A percentile compares a stretch with the other conserved stretches of the same genome.
Evolutionary conservation across 345 rosid genomes (phyloP).

Genomic region (Acer yangbiense): DNA sequence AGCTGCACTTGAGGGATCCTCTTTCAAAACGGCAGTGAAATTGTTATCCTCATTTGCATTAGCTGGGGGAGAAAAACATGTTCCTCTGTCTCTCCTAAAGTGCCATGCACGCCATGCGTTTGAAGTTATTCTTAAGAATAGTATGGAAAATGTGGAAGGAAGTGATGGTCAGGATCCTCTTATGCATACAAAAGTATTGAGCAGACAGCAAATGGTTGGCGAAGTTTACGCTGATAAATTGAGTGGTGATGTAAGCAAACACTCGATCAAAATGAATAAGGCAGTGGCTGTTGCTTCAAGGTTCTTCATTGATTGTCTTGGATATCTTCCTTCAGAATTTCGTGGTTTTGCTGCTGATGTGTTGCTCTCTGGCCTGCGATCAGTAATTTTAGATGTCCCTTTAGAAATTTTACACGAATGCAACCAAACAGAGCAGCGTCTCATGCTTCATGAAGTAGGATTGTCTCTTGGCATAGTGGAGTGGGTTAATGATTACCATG

Average conservation of each 20-base stretch:
- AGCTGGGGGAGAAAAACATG: slow-evolving; percentile 64
- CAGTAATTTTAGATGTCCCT: slow-evolving; percentile 64
- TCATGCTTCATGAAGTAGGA: slow-evolving; percentile 87
- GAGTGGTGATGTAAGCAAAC: slow-evolving; percentile 27
- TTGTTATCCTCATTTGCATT: slow-evolving; percentile 65
- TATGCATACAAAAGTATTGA: slow-evolving; percentile 20
- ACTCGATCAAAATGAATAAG: slow-evolving; percentile 29
- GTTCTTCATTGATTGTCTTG: slow-evolving; percentile 77
- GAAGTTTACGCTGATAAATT: slow-evolving; percentile 26
- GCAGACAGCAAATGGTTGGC: slow-evolving; percentile 16
- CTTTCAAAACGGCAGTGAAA: slow-evolving; percentile 71
- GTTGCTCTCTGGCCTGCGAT: slow-evolving; percentile 68
- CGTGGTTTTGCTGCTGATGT: slow-evolving; percentile 73
- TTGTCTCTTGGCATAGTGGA: slow-evolving; percentile 68
- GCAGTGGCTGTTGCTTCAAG: slow-evolving; percentile 55
- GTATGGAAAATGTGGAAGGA: slow-evolving; percentile 22
- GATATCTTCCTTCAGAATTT: slow-evolving; percentile 78
- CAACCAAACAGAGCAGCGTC: slow-evolving; percentile 53
- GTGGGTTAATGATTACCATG: slow-evolving; percentile 71
- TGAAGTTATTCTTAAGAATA: slow-evolving; percentile 54
- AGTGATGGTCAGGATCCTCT: slow-evolving; percentile 25
- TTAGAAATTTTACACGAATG: slow-evolving; percentile 62
- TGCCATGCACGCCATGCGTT: slow-evolving; percentile 66
- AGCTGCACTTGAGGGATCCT: slow-evolving; percentile 66
- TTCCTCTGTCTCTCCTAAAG: slow-evolving; percentile 71